Base-by-base conservation (phyloP, 2,329 filamentous ascomycete species). In the Aotearoamyces nothofagi region DNA sequence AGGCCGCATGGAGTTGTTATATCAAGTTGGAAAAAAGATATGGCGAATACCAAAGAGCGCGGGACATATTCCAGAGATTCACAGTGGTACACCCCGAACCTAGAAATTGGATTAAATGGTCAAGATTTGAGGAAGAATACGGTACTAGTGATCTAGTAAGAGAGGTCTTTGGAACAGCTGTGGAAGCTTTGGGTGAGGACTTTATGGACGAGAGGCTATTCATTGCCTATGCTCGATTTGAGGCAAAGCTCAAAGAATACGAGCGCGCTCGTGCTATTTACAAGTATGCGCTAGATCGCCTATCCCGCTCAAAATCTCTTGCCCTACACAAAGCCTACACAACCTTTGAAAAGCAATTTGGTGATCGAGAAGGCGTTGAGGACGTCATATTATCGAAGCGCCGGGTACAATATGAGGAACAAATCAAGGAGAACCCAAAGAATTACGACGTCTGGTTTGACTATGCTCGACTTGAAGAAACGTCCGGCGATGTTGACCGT, bases 401-500 rank as follows among this genome's bases (percentile, higher is more conserved):
- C 41, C 67, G 90, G 43, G 78, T 92, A 11, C 74, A 90, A 37
- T 98, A 98, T 53, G 90, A 98, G 54, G 83, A 93, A 42, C 78
- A 90, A 47, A 70, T 96, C 40, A 87, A 84, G 46, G 80, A 92
- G 48, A 96, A 93, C 45, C 72, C 86, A 2, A 90, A 92, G 47
- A 94, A 94, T 53, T 98, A 98, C 59, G 90, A 98, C 47, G 69
- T 76, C 9, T 98, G 90, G 90, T 87, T 98, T 42, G 90, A 96
- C 53, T 93, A 87, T 52, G 84, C 86, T 15, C 69, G 81, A 5
- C 59, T 98, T 5, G 90, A 98, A 52, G 90, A 98, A 54, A 70
- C 73, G 0, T 76, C 81, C 1, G 80, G 81, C 6, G 80, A 94
- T 47, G 57, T 69, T 1, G 84, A 92, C 38, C 73, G 81, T 23